Conservation (phyloP, 768 basidiomycete genomes). For the Hypsizygus marmoreus region DNA sequence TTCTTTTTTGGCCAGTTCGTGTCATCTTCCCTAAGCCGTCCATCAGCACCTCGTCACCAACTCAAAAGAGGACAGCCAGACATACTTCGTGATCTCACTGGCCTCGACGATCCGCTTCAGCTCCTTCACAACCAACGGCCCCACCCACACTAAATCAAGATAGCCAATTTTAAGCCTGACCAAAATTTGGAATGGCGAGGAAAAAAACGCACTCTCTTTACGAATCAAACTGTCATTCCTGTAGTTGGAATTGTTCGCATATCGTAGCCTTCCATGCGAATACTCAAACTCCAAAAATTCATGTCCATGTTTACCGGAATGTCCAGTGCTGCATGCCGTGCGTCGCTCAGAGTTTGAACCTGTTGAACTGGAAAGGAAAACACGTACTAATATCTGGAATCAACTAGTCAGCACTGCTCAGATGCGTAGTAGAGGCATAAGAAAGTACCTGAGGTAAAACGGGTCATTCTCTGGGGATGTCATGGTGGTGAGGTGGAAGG, state of each 20-base stretch:
- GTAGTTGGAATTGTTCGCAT: constrained; percentile 99
- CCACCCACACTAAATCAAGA: constrained; percentile 98
- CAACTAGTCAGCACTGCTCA: constrained; percentile 10
- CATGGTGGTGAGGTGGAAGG: constrained; percentile 34
- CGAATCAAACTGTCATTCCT: constrained; percentile 96
- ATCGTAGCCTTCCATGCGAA: constrained; percentile 92
- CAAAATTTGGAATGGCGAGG: background rate
- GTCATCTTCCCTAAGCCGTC: constrained; percentile 85
- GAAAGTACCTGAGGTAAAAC: constrained; percentile 71
- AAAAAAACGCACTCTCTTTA: constrained; percentile 80
- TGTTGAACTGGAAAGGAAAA: background rate
- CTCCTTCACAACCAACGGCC: constrained; percentile 90
- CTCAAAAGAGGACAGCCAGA: background rate
- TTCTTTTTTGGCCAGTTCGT: constrained; percentile 99
- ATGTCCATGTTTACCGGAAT: constrained; percentile 96
- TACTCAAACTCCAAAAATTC: constrained; percentile 99
- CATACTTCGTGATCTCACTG: constrained; percentile 93
- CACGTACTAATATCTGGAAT: constrained; percentile 49
- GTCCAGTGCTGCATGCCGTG: constrained; percentile 72
- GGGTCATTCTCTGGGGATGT: constrained; percentile 65
- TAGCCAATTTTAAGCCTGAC: constrained; percentile 1
- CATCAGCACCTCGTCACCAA: background rate
- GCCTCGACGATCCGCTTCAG: constrained; percentile 91
- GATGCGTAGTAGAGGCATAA: background rate
- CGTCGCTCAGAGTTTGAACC: too few relatives aligned